Evolutionary conservation across 768 basidiomycete species (phyloP).

Genomic region (Scleroderma bovista): DNA sequence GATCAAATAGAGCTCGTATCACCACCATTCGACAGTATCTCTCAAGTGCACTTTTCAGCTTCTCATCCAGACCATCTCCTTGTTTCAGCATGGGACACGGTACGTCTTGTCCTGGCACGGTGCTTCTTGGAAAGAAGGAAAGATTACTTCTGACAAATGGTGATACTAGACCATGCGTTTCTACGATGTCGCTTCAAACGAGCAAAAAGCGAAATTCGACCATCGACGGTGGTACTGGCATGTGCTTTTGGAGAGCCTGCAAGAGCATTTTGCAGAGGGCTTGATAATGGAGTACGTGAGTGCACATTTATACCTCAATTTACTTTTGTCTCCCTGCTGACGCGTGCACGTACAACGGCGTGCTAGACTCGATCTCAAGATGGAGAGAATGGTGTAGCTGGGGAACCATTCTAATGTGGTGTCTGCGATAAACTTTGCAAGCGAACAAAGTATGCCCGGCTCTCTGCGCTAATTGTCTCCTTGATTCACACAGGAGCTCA

Average conservation of each 20-base stretch:
- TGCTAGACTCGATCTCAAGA: constrained; percentile 67
- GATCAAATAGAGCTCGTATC: constrained; percentile 46
- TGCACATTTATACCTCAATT: constrained; percentile 32
- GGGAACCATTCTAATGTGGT: constrained; percentile 81
- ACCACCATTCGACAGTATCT: constrained; percentile 83
- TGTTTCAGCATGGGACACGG: constrained; percentile 89
- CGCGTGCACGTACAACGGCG: too few relatives aligned
- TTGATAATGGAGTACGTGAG: constrained; percentile 82
- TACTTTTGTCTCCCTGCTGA: neutral
- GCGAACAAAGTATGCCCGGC: constrained; percentile 50
- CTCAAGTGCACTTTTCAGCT: constrained; percentile 76
- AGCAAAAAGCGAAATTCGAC: constrained; percentile 76
- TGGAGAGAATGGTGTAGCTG: constrained; percentile 65
- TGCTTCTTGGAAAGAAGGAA: too few relatives aligned
- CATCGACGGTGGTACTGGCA: constrained; percentile 83
- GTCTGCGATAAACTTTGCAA: constrained; percentile 67
- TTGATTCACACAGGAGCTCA: neutral
- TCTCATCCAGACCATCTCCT: constrained; percentile 72
- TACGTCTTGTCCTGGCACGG: constrained; percentile 17
- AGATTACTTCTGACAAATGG: constrained; percentile 12
- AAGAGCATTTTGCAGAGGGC: constrained; percentile 78
- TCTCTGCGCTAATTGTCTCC: neutral
- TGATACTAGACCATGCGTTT: constrained; percentile 52
- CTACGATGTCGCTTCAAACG: constrained; percentile 50
- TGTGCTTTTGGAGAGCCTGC: constrained; percentile 64